A percentile compares a stretch with the other conserved stretches of the same genome.
phyloP scores from a whole-genome alignment of 2,329 filamentous ascomycete genomes.

The Neophaeococcomyces mojaviensis region DNA sequence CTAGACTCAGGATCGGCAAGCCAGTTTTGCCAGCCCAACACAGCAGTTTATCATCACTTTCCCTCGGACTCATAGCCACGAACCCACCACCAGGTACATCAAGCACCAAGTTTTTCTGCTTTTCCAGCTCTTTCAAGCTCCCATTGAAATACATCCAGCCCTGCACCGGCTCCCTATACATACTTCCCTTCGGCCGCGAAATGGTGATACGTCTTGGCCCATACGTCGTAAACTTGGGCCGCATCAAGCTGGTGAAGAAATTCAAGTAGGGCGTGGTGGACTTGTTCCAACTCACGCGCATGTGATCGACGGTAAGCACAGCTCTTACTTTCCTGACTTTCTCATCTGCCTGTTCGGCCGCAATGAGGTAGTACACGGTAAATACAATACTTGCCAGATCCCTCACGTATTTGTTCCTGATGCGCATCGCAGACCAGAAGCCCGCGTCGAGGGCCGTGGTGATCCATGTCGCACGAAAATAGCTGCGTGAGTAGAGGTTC shows the following conservation, averaged over 20 bases:
- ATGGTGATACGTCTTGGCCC: slow-evolving; percentile 78
- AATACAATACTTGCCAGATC: slow-evolving; percentile 79
- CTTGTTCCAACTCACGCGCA: slow-evolving; percentile 94
- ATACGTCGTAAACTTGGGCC: slow-evolving; percentile 73
- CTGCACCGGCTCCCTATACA: slow-evolving; percentile 73
- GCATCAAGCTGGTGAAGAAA: slow-evolving; percentile 62
- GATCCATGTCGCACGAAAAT: slow-evolving; percentile 95
- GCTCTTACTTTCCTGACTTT: slow-evolving; percentile 88
- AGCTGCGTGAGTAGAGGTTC: slow-evolving; percentile 85
- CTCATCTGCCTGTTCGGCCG: slow-evolving; percentile 89
- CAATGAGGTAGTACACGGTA: slow-evolving; percentile 81
- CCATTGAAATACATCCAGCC: slow-evolving; percentile 96
- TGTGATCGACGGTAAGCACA: slow-evolving; percentile 79
- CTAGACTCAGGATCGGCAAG: slow-evolving; percentile 79
- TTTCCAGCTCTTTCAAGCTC: slow-evolving; percentile 65
- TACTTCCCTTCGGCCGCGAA: slow-evolving; percentile 67
- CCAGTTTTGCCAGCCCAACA: slow-evolving; percentile 86
- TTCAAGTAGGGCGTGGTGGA: slow-evolving; percentile 77
- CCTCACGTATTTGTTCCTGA: slow-evolving; percentile 69
- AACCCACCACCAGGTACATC: slow-evolving; percentile 93
- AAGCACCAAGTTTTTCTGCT: slow-evolving; percentile 70
- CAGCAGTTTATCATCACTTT: slow-evolving; percentile 87
- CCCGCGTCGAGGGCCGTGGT: slow-evolving; percentile 90
- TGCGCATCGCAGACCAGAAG: slow-evolving; percentile 97
- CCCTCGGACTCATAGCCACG: slow-evolving; percentile 92